A percentile compares a stretch with the other conserved stretches of the same genome.
Evolutionary conservation across 2,329 filamentous ascomycete genomes (phyloP).

Genomic region (Aureobasidium sp.): DNA sequence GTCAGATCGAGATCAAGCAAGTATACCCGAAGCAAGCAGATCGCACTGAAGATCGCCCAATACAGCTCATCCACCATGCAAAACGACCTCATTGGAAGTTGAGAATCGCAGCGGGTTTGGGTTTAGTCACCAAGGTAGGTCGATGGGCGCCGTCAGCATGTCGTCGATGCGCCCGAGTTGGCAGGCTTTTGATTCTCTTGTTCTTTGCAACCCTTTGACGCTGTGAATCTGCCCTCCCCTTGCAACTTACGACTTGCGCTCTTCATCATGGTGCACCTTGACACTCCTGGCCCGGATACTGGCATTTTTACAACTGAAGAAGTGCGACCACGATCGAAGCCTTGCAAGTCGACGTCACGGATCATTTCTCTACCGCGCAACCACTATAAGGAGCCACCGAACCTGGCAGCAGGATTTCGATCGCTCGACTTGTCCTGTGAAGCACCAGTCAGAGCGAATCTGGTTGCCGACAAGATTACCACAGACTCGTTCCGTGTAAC

Average conservation of each 20-base stretch:
- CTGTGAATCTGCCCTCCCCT: background rate
- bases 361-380: slow-evolving; percentile 22
- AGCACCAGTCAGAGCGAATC: slow-evolving; percentile 23
- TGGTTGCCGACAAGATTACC: slow-evolving; percentile 24
- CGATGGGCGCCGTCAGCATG: background rate
- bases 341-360: slow-evolving; percentile 22
- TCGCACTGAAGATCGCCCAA: background rate
- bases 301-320: slow-evolving; percentile 26
- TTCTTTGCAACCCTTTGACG: background rate
- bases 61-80: slow-evolving; percentile 3
- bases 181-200: background rate
- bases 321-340: slow-evolving; percentile 21
- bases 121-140: background rate
- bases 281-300: slow-evolving; percentile 22
- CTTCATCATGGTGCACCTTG: slow-evolving; percentile 17
- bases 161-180: background rate
- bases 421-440: slow-evolving; percentile 23
- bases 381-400: slow-evolving; percentile 25
- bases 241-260: background rate
- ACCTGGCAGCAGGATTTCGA: slow-evolving; percentile 25
- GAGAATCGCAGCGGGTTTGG: background rate
- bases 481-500: slow-evolving; percentile 21
- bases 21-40: slow-evolving; percentile 1
- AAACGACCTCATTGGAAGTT: slow-evolving; percentile 4
- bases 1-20: slow-evolving; percentile 9